Conservation (phyloP, 164 flowering plant genomes). For the Tetrastigma voinierianum region DNA sequence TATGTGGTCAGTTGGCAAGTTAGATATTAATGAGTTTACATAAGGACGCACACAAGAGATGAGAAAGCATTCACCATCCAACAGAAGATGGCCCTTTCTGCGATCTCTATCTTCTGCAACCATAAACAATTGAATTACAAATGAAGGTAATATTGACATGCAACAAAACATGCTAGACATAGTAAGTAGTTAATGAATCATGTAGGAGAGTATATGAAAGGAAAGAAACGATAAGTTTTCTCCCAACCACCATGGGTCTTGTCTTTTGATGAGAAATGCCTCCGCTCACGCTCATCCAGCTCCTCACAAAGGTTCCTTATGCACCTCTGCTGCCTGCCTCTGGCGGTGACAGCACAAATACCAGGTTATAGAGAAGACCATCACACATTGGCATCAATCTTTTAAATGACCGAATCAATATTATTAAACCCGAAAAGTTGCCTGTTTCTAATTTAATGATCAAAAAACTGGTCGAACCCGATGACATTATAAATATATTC, state of each 20-base stretch:
- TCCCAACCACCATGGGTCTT: conserved; percentile 37
- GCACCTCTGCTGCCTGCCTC: conserved; percentile 94
- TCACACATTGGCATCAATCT: background rate
- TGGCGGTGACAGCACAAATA: conserved; percentile 25
- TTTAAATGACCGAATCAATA: no score
- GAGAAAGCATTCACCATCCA: conserved; percentile 65
- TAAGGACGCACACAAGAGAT: no score
- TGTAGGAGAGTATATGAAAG: background rate
- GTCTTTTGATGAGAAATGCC: conserved; percentile 85
- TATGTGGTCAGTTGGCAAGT: conserved; percentile 6
- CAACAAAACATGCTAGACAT: background rate
- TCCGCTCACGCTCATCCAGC: conserved; percentile 84
- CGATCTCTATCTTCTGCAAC: conserved; percentile 91
- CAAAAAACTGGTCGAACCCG: no score
- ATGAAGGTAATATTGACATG: background rate
- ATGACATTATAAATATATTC: no score
- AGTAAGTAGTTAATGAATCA: background rate
- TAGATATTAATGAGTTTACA: background rate
- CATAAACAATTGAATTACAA: conserved; percentile 8
- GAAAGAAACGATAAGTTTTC: background rate
- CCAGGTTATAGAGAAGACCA: background rate
- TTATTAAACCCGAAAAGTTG: no score
- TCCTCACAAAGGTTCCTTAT: conserved; percentile 83
- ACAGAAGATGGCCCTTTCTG: conserved; percentile 66
- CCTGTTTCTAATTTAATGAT: no score